Conservation (phyloP, 768 basidiomycete genomes). For the Pulveroboletus sp. region DNA sequence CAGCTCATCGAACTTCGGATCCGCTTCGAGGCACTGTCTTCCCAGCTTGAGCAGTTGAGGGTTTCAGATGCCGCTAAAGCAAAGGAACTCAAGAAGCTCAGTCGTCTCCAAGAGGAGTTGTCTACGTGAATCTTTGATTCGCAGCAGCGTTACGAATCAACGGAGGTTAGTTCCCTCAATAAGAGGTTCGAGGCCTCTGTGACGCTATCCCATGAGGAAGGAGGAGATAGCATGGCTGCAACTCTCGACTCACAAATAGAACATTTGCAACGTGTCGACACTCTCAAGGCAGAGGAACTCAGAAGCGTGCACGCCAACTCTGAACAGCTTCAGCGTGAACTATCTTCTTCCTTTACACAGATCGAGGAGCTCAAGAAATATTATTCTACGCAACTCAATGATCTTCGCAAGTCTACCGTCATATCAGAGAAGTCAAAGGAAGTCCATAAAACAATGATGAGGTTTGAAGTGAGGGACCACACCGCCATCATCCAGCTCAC, state of each 20-base stretch:
- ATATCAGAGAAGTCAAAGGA: not conserved
- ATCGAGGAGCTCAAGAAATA: not conserved
- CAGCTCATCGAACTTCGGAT: not conserved
- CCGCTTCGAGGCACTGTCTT: no score
- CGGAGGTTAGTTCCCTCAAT: not conserved
- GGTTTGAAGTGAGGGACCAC: constrained; percentile 2
- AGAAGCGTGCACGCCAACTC: not conserved
- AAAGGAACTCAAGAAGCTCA: not conserved
- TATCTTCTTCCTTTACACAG: not conserved
- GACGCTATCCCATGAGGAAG: not conserved
- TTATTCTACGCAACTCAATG: not conserved
- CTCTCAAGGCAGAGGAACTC: not conserved
- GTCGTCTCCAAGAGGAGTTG: not conserved
- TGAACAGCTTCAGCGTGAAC: not conserved
- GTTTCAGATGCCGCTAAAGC: not conserved
- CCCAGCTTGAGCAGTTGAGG: not conserved
- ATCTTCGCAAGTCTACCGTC: not conserved
- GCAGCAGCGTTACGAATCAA: not conserved
- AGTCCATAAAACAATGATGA: not conserved
- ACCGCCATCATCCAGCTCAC: constrained; percentile 7
- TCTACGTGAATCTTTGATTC: not conserved
- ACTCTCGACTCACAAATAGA: constrained; percentile 1
- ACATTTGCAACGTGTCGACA: not conserved
- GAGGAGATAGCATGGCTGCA: not conserved
- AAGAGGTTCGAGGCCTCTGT: not conserved